A percentile compares a stretch with the other conserved stretches of the same genome.
These are phyloP conservation scores for Phaeotremella skinneri DNA, from an alignment of 768 basidiomycete genomes.

Conservation along the genomic window DNA sequence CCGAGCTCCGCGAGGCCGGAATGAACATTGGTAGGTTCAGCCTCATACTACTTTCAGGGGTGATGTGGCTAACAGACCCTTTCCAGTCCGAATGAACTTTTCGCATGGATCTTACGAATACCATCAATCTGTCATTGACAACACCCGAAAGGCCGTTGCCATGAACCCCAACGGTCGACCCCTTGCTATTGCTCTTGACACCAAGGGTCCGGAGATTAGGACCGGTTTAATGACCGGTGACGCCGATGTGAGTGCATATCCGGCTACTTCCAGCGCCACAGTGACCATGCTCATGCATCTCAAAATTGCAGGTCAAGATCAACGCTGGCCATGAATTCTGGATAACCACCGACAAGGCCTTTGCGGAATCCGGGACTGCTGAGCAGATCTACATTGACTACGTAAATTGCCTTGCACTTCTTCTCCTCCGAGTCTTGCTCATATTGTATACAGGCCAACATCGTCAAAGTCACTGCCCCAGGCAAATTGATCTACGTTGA, in stretches of 20 bases:
- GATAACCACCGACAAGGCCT: conserved; percentile 77
- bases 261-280: not conserved
- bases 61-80: not conserved
- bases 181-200: conserved; percentile 95
- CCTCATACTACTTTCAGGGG: not conserved
- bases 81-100: conserved; percentile 97
- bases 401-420: conserved; percentile 56
- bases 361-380: conserved; percentile 74
- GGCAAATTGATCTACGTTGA: conserved; percentile 98
- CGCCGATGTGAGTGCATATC: conserved; percentile 66
- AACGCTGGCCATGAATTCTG: conserved; percentile 89
- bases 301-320: conserved; percentile 66
- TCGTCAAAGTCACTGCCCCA: conserved; percentile 92
- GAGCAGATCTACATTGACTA: conserved; percentile 92
- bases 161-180: conserved; percentile 75
- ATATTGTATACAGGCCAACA: conserved; percentile 63
- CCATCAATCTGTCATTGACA: conserved; percentile 98
- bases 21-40: conserved; percentile 86
- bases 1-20: conserved; percentile 79
- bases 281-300: not conserved
- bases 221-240: conserved; percentile 87
- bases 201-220: conserved; percentile 99
- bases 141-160: conserved; percentile 80
- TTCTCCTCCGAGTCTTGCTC: not conserved
- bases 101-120: conserved; percentile 98